A percentile compares a stretch with the other conserved stretches of the same genome.
phyloP scores from a whole-genome alignment of 345 rosid genomes.

The Sisymbrium irio region DNA sequence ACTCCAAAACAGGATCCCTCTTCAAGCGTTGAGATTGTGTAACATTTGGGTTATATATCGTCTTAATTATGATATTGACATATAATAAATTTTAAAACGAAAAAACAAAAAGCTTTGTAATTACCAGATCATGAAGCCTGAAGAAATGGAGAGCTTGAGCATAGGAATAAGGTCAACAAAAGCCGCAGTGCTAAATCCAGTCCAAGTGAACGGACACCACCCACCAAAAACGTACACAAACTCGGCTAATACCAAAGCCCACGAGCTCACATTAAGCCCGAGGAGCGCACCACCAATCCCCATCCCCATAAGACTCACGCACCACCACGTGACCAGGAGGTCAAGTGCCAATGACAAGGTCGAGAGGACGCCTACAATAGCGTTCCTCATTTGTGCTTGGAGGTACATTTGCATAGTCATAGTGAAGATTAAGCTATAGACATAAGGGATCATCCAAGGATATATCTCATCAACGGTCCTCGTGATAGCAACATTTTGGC shows the following conservation, averaged over 20 bases:
- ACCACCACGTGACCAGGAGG: conserved; percentile 44
- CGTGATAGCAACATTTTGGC: conserved; percentile 41
- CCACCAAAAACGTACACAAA: conserved; percentile 56
- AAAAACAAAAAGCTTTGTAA: background rate
- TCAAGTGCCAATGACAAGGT: conserved; percentile 37
- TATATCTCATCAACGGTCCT: conserved; percentile 36
- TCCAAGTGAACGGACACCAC: conserved; percentile 72
- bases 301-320: conserved; percentile 40
- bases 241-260: conserved; percentile 44
- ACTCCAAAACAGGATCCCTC: too few relatives aligned
- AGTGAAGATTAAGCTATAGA: conserved; percentile 28
- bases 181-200: conserved; percentile 51
- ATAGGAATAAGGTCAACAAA: conserved; percentile 49
- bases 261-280: conserved; percentile 41
- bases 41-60: background rate
- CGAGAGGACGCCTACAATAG: conserved; percentile 42
- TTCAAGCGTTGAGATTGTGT: too few relatives aligned
- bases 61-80: too few relatives aligned
- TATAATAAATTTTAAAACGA: too few relatives aligned
- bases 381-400: conserved; percentile 47
- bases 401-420: conserved; percentile 43
- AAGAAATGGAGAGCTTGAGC: conserved; percentile 57
- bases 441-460: conserved; percentile 44
- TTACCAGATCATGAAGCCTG: conserved; percentile 64
- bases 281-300: conserved; percentile 54